Percentiles rank a stretch among this genome's conserved stretches.
phyloP scores from a whole-genome alignment of 768 basidiomycete genomes.

The Rhodosporidiobolus sp. region DNA sequence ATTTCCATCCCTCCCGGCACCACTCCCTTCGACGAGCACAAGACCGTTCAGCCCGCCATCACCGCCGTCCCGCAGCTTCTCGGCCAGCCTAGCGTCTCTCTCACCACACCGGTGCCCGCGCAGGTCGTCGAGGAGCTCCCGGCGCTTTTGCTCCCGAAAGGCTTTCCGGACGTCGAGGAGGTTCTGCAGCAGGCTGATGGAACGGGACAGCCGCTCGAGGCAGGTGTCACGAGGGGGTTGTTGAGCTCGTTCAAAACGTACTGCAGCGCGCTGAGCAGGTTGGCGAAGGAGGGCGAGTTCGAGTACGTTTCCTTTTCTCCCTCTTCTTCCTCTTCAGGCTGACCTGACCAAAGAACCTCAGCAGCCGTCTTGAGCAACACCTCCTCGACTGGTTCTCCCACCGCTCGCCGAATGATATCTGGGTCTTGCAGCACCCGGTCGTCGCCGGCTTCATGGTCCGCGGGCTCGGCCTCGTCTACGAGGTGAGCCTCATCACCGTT shows the following conservation, averaged over 20 bases:
- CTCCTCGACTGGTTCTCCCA: conserved; percentile 80
- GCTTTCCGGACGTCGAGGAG: conserved; percentile 83
- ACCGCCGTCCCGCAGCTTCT: conserved; percentile 51
- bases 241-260: background rate
- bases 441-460: conserved; percentile 84
- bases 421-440: conserved; percentile 82
- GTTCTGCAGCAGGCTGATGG: conserved; percentile 59
- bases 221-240: background rate
- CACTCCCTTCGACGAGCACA: conserved; percentile 53
- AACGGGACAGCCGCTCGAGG: background rate
- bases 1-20: conserved; percentile 59
- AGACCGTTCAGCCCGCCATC: conserved; percentile 51
- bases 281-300: background rate
- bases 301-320: conserved; percentile 5
- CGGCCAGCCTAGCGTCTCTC: background rate
- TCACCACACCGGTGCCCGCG: too few relatives aligned
- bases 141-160: conserved; percentile 56
- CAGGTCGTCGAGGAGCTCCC: too few relatives aligned
- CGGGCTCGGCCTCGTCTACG: conserved; percentile 84
- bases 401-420: conserved; percentile 69
- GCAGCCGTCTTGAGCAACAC: conserved; percentile 81
- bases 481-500: conserved; percentile 59
- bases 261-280: background rate
- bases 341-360: conserved; percentile 62
- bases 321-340: too few relatives aligned